Conservation (phyloP, 2,329 filamentous ascomycete genomes). For the Penicillium janthinellum region DNA sequence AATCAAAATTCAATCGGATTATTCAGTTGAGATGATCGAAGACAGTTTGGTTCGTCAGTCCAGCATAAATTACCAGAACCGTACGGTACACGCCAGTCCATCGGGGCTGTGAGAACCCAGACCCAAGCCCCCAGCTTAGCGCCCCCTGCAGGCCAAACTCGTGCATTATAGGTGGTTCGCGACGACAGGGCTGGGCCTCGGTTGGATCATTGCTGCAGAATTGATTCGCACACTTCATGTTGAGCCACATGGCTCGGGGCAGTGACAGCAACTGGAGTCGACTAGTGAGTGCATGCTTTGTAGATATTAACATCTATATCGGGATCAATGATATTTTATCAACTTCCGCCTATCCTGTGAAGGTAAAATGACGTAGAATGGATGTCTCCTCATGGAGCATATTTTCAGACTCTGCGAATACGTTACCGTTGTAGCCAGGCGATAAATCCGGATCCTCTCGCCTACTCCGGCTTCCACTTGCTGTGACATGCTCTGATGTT, state of each 20-base stretch:
- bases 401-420: no score
- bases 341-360: not conserved
- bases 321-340: not conserved
- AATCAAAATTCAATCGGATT: not conserved
- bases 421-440: no score
- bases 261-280: not conserved
- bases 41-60: not conserved
- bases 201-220: not conserved
- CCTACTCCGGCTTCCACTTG: no score
- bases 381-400: no score
- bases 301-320: not conserved
- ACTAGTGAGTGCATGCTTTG: not conserved
- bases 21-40: not conserved
- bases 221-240: not conserved
- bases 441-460: no score
- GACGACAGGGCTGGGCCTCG: not conserved
- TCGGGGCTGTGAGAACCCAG: constrained; percentile 17
- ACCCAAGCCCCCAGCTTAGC: constrained; percentile 15
- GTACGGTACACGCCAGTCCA: constrained; percentile 6
- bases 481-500: not conserved
- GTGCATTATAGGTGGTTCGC: not conserved
- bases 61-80: not conserved
- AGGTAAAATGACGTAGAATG: no score
- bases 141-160: not conserved
- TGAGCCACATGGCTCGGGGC: not conserved